phyloP scores from a whole-genome alignment of 768 basidiomycete species.

The Tremella mesenterica region DNA sequence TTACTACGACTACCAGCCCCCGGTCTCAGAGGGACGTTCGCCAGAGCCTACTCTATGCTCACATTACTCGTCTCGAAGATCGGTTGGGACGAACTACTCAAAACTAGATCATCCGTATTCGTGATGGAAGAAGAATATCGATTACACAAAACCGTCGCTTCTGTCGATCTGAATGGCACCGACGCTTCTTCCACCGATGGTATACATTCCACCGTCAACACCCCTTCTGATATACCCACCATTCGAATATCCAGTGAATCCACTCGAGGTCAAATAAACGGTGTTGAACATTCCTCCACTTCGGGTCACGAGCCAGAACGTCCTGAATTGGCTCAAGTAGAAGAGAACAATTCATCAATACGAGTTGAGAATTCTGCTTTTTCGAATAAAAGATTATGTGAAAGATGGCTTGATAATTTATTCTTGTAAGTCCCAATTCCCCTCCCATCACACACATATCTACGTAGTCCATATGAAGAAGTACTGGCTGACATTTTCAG shows the following conservation, averaged over 20 bases:
- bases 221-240: constrained; percentile 52
- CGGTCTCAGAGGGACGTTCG: constrained; percentile 89
- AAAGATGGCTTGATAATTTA: constrained; percentile 89
- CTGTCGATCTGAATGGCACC: constrained; percentile 47
- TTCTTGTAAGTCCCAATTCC: constrained; percentile 44
- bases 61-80: constrained; percentile 86
- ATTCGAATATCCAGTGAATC: constrained; percentile 70
- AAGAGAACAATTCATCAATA: constrained; percentile 14
- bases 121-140: constrained; percentile 99
- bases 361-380: constrained; percentile 58
- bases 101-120: constrained; percentile 86
- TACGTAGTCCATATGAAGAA: neutral
- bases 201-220: constrained; percentile 15
- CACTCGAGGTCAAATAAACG: constrained; percentile 24
- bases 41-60: constrained; percentile 81
- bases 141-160: constrained; percentile 79
- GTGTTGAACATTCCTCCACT: constrained; percentile 1
- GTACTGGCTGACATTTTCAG: constrained; percentile 50
- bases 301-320: constrained; percentile 47
- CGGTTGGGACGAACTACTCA: constrained; percentile 97
- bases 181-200: constrained; percentile 24
- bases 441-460: neutral
- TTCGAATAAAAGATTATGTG: constrained; percentile 91
- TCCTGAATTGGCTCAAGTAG: constrained; percentile 34
- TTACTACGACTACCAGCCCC: constrained; percentile 91